phyloP scores from a whole-genome alignment of 2,329 filamentous ascomycete genomes.

The Pseudopithomyces chartarum region DNA sequence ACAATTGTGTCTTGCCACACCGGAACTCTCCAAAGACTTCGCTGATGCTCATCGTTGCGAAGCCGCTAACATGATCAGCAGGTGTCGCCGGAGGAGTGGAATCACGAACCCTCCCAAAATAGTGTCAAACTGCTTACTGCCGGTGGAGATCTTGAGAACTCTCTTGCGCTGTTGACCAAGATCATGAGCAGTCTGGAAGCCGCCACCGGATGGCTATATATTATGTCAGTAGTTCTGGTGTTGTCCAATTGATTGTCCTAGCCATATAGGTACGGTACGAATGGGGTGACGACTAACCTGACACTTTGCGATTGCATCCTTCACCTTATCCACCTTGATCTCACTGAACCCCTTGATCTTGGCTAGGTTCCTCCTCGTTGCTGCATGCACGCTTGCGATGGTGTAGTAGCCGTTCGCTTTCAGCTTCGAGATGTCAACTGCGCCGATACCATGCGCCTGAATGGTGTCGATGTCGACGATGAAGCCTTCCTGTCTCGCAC shows the following conservation, averaged over 20 bases:
- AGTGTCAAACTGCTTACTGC: conserved; percentile 70
- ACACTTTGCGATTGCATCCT: conserved; percentile 68
- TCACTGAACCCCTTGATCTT: conserved; percentile 75
- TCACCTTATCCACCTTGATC: conserved; percentile 72
- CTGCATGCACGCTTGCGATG: conserved; percentile 64
- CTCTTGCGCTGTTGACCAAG: conserved; percentile 66
- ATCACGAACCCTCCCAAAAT: conserved; percentile 63
- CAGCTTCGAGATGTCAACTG: conserved; percentile 68
- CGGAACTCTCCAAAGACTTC: conserved; percentile 67
- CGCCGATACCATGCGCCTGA: conserved; percentile 69
- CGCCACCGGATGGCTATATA: conserved; percentile 59
- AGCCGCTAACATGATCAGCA: conserved; percentile 55
- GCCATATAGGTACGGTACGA: too few species aligned
- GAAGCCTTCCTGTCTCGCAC: conserved; percentile 50
- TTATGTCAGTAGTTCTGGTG: conserved; percentile 15
- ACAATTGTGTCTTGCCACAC: conserved; percentile 72
- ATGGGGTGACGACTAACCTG: conserved; percentile 51
- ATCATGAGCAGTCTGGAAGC: conserved; percentile 70
- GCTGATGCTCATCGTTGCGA: conserved; percentile 72
- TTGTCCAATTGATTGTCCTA: too few species aligned
- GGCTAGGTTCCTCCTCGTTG: conserved; percentile 63
- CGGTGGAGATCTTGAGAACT: conserved; percentile 69
- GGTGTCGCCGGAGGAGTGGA: background rate
- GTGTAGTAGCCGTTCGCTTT: conserved; percentile 68
- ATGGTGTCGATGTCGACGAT: conserved; percentile 71